Percentiles rank a stretch among this genome's conserved stretches.
These are phyloP conservation scores for Trichoderma semiorbis DNA, from an alignment of 2,329 filamentous ascomycete species.

Conservation along the genomic window DNA sequence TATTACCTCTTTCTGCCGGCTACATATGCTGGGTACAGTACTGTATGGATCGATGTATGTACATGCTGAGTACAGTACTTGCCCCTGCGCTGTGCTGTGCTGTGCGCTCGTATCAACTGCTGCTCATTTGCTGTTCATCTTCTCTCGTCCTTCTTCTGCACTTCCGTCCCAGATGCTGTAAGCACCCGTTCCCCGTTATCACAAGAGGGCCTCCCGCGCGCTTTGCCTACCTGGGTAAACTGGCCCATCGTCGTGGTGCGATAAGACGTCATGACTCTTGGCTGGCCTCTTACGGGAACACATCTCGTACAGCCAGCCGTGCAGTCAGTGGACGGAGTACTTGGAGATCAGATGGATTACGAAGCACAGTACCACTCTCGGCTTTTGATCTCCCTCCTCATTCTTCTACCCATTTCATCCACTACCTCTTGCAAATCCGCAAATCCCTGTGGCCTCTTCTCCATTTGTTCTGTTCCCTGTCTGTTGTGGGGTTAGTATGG, in stretches of 20 bases:
- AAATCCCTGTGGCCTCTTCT: neutral
- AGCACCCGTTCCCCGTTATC: neutral
- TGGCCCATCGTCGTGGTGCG: neutral
- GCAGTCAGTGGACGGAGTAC: no score
- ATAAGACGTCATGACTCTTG: constrained; percentile 11
- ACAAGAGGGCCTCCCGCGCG: neutral
- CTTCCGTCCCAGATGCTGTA: neutral
- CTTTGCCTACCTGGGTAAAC: neutral
- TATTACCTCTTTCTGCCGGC: neutral
- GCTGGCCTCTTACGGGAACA: neutral
- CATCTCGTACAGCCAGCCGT: neutral
- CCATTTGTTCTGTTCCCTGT: neutral
- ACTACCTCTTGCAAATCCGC: neutral
- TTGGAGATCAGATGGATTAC: no score
- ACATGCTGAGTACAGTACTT: neutral
- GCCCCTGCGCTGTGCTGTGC: no score
- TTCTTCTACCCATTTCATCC: neutral
- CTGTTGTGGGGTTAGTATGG: constrained; percentile 1
- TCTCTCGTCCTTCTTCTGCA: neutral
- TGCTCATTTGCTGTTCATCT: neutral
- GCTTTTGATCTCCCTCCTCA: no score
- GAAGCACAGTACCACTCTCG: no score
- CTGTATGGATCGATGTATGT: no score
- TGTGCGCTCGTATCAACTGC: neutral
- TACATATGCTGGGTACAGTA: neutral